Base-by-base conservation (phyloP, 805 yeast species). In the Yarrowia phangngaensis region DNA sequence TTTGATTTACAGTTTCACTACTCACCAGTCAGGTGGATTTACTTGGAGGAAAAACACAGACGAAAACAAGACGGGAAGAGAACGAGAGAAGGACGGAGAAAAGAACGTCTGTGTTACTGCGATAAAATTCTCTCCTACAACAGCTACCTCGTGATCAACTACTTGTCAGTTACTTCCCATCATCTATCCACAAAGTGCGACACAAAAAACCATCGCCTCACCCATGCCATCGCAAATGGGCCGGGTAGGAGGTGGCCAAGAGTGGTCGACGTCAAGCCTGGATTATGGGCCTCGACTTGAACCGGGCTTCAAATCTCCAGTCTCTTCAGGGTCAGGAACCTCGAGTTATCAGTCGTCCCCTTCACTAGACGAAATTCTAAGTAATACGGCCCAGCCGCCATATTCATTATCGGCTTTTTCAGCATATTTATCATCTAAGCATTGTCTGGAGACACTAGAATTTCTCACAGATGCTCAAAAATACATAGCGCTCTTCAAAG, bases 401-500 rank as follows among this genome's bases (percentile, higher is more conserved):
- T 64, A 53, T 56, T 50, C 60, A 24, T 50, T 61, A 30, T 26
- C 56, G 17, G 59, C 56, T 19, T 64, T 64, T 49, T 52, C 56
- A 29, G 57, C 54, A 8, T 64, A 50, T 34, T 51, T 64, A 17
- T 53, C 56, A n/a, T 59, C 58, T 29, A 56, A 59, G 26, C 64
- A 61, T 50, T 63, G 66, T 20, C 52, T 53, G 23, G 68, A 64
- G 52, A 53, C 56, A 2, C 58, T 64, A 20, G 65, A 63, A 46
- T 64, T 64, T 48, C 45, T 57, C 3, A 28, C 57, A 34, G 67
- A 63, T 41, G 62, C 56, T 20, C 48, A 48, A 7, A 50, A 59
- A 15, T 64, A 64, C 20, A 33, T 13, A 41, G 41, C 7, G 45
- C 40, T 24, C 20, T 51, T 30, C 29, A 31, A 22, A 9, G 35